Conservation (phyloP, 2,329 filamentous ascomycete species). For the Microcyclosporella mali region DNA sequence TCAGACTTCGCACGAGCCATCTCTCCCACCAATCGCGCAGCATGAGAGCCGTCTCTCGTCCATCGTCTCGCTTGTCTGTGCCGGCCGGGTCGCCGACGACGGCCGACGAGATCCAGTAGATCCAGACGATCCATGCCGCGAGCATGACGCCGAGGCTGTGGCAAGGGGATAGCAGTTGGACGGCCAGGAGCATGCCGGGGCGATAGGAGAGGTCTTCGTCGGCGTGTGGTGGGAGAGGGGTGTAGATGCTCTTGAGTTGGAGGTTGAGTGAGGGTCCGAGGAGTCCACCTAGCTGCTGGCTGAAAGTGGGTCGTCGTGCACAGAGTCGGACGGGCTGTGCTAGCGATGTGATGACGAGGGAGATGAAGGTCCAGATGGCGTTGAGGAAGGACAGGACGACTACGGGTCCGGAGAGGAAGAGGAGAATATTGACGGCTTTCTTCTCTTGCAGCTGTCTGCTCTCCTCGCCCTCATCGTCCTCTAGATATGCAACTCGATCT, state of each 20-base stretch:
- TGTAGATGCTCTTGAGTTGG: slow-evolving; percentile 45
- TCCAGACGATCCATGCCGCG: slow-evolving; percentile 53
- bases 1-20: slow-evolving; percentile 41
- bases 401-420: slow-evolving; percentile 50
- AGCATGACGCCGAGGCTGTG: slow-evolving; percentile 52
- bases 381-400: slow-evolving; percentile 50
- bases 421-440: slow-evolving; percentile 41
- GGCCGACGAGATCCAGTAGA: slow-evolving; percentile 49
- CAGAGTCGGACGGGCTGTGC: slow-evolving; percentile 51
- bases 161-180: slow-evolving; percentile 52
- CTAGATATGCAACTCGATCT: slow-evolving; percentile 18
- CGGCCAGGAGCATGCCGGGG: slow-evolving; percentile 42
- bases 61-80: slow-evolving; percentile 53
- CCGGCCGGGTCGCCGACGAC: slow-evolving; percentile 58
- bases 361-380: slow-evolving; percentile 49
- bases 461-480: slow-evolving; percentile 33
- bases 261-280: slow-evolving; percentile 50
- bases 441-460: slow-evolving; percentile 36
- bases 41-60: slow-evolving; percentile 52
- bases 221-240: slow-evolving; percentile 28
- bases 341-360: slow-evolving; percentile 46
- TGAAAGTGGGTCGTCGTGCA: slow-evolving; percentile 43
- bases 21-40: slow-evolving; percentile 56
- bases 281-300: slow-evolving; percentile 46
- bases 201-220: slow-evolving; percentile 36